Evolutionary conservation across 768 basidiomycete genomes (phyloP), one percentile per base, ranked within the genome.

Genomic region (Termitomyces sp.): DNA sequence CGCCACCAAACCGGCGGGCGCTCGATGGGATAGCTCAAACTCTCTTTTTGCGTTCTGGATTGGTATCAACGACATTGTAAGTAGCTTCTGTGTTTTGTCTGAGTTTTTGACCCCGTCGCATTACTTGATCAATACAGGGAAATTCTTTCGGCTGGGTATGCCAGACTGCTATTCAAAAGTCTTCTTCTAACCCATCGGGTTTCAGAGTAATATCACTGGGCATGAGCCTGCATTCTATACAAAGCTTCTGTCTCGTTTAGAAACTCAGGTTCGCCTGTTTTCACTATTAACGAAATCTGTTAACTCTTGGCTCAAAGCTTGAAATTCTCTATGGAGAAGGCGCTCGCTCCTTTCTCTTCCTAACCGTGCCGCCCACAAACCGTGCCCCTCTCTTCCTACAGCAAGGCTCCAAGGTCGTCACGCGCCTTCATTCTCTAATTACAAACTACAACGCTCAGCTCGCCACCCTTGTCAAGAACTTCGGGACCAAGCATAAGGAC

Each of bases 41-140:
- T 72, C 44, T 35, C 69, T 87, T 5, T 87, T 87, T 68, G 79
- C 80, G 3, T 64, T 86, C 47, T 87, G 85, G 84, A 84, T 87
- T 54, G 85, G 85, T 2, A 87, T 87, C 58, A 87, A 87, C 61
- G 85, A 86, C 55, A 75, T 84, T 46, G 82, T 82, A 56, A 70
- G 79, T 71, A n/a, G 4, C 6, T 5, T 2, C 13, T 9, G n/a
- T 43, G 41, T 41, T 41, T 41, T 20, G 4, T 40, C 3, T 8
- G 9, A 20, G 5, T 18, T 36, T 6, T 26, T 16, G 10, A 32
- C 12, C 35, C 2, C 16, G 5, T 33, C 32, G 61, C 50, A 61
- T 59, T 69, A 58, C 4, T 41, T 33, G 7, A 35, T 32, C n/a
- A 4, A 44, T 53, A 5, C 33, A 83, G 81, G 81, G 79, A 40